Evolutionary conservation across 73 alveolate genomes (phyloP).

Genomic region (Paramecium bursaria): DNA sequence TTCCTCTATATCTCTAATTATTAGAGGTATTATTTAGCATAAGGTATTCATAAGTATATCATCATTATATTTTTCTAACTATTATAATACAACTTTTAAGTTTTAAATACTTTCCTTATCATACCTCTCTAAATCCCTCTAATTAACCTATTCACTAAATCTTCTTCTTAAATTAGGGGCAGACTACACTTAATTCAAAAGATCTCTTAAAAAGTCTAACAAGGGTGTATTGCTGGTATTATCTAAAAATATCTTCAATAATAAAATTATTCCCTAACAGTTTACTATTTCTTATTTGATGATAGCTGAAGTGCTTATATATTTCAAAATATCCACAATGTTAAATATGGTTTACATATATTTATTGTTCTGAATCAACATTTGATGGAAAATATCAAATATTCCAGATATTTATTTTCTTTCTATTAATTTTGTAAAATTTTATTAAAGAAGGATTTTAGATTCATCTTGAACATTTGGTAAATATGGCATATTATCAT

Average conservation of each 20-base stretch:
- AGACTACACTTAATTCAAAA: slow-evolving; percentile 2
- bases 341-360: slow-evolving; percentile 32
- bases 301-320: not conserved
- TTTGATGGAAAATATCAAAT: not conserved
- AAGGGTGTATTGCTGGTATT: slow-evolving; percentile 24
- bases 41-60: not conserved
- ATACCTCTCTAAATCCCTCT: not conserved
- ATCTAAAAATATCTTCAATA: slow-evolving; percentile 6
- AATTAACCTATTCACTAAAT: slow-evolving; percentile 49
- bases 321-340: slow-evolving; percentile 6
- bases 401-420: not conserved
- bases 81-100: not conserved
- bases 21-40: slow-evolving; percentile 18
- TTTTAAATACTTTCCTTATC: slow-evolving; percentile 23
- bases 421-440: slow-evolving; percentile 5
- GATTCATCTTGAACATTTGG: slow-evolving; percentile 13
- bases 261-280: slow-evolving; percentile 27
- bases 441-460: not conserved
- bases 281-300: not conserved
- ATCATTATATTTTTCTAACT: not conserved
- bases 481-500: slow-evolving; percentile 11
- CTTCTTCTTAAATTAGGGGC: slow-evolving; percentile 22
- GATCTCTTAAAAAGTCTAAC: slow-evolving; percentile 39
- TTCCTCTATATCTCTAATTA: slow-evolving; percentile 24
- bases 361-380: slow-evolving; percentile 19